Evolutionary conservation across 345 rosid genomes (phyloP).

Genomic region (Brassica incana): DNA sequence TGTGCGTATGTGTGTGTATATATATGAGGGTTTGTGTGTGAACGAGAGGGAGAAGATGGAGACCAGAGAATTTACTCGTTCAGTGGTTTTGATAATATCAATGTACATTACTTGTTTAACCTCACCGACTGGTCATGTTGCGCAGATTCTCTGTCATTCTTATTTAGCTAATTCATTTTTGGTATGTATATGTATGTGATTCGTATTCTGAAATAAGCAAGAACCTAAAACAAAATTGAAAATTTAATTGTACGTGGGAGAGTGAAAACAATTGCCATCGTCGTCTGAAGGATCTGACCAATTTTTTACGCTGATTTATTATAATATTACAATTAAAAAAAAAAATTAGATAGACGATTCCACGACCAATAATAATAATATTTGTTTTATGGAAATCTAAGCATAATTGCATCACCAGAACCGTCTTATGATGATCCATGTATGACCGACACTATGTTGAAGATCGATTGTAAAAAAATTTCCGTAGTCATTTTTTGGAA

Average conservation of each 20-base stretch:
- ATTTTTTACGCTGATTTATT: too few species aligned
- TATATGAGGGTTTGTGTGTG: conserved; percentile 33
- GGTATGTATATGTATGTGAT: conserved; percentile 9
- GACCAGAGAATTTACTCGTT: conserved; percentile 36
- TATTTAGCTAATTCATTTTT: background rate
- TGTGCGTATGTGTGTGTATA: conserved; percentile 29
- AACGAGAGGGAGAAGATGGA: conserved; percentile 32
- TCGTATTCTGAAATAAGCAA: conserved; percentile 13
- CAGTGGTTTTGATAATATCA: conserved; percentile 14
- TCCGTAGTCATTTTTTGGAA: too few species aligned
- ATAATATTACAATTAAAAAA: too few species aligned
- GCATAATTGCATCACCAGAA: too few species aligned
- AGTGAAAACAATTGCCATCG: conserved; percentile 31
- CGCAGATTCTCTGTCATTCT: conserved; percentile 15
- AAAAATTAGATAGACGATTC: too few species aligned
- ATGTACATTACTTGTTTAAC: conserved; percentile 33
- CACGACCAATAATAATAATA: too few species aligned
- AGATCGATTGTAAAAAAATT: too few species aligned
- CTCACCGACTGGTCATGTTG: conserved; percentile 32
- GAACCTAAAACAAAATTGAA: background rate
- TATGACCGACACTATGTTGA: too few species aligned
- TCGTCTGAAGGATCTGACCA: conserved; percentile 17
- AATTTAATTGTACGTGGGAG: background rate
- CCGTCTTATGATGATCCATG: too few species aligned
- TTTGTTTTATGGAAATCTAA: too few species aligned